Evolutionary conservation across 768 basidiomycete species (phyloP), one percentile per base, ranked within the genome.

Genomic region (Clitopilus passeckerianus): DNA sequence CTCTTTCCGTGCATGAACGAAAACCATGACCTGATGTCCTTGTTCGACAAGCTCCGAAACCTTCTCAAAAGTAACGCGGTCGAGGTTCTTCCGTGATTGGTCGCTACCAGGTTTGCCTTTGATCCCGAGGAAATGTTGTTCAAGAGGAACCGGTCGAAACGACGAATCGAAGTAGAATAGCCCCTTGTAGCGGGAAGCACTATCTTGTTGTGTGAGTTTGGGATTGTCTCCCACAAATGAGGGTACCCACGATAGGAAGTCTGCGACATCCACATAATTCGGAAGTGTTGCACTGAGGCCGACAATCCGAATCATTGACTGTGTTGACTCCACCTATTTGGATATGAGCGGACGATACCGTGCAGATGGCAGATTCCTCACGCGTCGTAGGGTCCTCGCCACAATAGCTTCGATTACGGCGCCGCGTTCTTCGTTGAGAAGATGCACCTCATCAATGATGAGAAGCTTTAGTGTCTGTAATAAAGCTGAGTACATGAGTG

Each of bases 21-120:
- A 99, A 0, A 99, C 95, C 95, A 99, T 98, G 61, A 97, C 94
- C 71, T 98, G 97, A 74, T 99, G 97, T 2, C 95, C 97, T 65
- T 87, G 83, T n/a, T 75, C 80, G 27, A 98, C 91, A 6, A 98
- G 78, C 34, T 91, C 89, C 2, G 89, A 82, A 18, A 98, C 94
- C 74, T 96, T 98, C 65, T 95, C 81, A 65, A 90, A 98, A 1
- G 91, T 87, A 23, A 93, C 93, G 23, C 77, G 77, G 71, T 99
- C 97, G 56, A 98, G 79, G 65, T 95, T 96, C 67, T 85, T 90
- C 64, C 85, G 86, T n/a, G 87, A 87, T 22, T 79, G 79, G 1
- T 73, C 64, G 64, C 89, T 90, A 55, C 89, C 85, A 0, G 90
- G 76, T 72, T 97, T 99, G 8, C 97, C 97, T 68, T 85, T 87